Evolutionary conservation across 2,329 filamentous ascomycete genomes (phyloP).

Genomic region (Emmonsia crescens): DNA sequence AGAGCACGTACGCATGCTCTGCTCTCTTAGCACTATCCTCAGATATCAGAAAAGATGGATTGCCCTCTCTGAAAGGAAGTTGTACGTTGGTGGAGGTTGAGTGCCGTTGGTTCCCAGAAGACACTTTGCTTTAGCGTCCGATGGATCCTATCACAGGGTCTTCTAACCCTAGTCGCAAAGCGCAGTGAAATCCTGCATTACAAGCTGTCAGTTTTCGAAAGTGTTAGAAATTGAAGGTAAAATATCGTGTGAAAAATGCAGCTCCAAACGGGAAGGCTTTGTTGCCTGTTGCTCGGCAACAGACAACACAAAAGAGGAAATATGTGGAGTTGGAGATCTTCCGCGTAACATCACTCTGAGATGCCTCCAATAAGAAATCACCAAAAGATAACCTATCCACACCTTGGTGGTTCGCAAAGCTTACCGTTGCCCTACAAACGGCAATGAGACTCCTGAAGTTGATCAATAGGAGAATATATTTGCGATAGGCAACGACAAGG

Average conservation of each 20-base stretch:
- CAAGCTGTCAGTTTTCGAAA: neutral
- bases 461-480: neutral
- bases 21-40: neutral
- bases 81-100: neutral
- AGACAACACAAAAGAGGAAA: neutral
- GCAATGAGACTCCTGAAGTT: neutral
- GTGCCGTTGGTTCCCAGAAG: neutral
- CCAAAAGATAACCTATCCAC: neutral
- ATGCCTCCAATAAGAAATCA: neutral
- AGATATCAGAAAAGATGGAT: neutral
- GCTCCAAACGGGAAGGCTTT: neutral
- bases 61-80: neutral
- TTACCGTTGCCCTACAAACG: neutral
- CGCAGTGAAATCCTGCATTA: neutral
- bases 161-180: neutral
- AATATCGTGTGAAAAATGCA: neutral
- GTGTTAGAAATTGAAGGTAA: neutral
- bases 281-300: constrained; percentile 1
- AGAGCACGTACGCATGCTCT: neutral
- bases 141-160: neutral
- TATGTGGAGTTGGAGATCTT: neutral
- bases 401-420: neutral
- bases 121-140: neutral
- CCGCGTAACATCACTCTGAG: neutral
- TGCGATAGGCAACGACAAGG: neutral